These are phyloP conservation scores for Leccinum subgranulosum DNA, from an alignment of 768 basidiomycete genomes.

Conservation along the genomic window DNA sequence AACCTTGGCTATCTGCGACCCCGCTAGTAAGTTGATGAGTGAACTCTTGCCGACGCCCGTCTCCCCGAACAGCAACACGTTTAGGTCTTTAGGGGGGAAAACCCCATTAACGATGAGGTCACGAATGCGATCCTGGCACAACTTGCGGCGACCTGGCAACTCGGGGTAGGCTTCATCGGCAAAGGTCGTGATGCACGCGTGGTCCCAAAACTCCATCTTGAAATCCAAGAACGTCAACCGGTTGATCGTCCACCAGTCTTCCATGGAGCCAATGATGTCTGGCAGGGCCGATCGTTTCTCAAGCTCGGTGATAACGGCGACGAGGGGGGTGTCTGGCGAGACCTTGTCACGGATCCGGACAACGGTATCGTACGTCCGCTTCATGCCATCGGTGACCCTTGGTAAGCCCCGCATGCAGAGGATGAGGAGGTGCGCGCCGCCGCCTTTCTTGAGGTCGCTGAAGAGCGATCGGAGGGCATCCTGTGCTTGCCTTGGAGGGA, in stretches of 20 bases:
- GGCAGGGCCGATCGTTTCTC: not conserved
- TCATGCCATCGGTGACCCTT: not conserved
- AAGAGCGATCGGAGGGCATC: conserved; percentile 18
- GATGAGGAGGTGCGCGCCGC: conserved; percentile 14
- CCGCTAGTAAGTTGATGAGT: conserved; percentile 28
- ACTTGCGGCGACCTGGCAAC: not conserved
- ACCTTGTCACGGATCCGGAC: not conserved
- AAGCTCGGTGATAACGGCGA: not conserved
- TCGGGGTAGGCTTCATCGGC: not conserved
- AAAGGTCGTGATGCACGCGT: not conserved
- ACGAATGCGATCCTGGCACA: not conserved
- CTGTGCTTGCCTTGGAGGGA: conserved; percentile 7
- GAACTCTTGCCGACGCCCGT: conserved; percentile 35
- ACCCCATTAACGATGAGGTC: not conserved
- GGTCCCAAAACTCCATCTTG: not conserved
- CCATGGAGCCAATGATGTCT: not conserved
- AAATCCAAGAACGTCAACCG: not conserved
- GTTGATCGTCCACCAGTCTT: not conserved
- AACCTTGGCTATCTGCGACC: conserved; percentile 20
- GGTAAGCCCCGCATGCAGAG: not conserved
- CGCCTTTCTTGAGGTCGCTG: conserved; percentile 13
- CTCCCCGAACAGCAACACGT: conserved; percentile 42
- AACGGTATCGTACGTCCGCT: not conserved
- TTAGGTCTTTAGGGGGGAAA: conserved; percentile 16
- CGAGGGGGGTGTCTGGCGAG: not conserved